phyloP scores from a whole-genome alignment of 495 filamentous ascomycete genomes.

The Rusavskia elegans region DNA sequence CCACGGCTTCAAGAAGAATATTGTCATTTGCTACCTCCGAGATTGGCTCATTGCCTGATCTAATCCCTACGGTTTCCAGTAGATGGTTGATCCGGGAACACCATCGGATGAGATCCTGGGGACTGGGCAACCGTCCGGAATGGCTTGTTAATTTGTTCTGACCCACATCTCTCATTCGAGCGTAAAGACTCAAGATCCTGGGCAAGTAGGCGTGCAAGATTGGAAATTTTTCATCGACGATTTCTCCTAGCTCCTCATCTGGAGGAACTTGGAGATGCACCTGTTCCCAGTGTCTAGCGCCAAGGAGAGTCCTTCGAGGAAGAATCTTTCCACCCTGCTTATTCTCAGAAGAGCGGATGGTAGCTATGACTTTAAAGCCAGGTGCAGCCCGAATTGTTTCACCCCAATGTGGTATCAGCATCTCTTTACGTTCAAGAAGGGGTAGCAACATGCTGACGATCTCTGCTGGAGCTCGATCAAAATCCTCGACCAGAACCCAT shows the following conservation, averaged over 20 bases:
- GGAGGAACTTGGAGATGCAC: constrained; percentile 51
- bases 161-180: constrained; percentile 25
- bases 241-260: constrained; percentile 55
- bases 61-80: constrained; percentile 40
- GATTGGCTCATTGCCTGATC: constrained; percentile 58
- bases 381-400: constrained; percentile 67
- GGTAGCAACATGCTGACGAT: constrained; percentile 83
- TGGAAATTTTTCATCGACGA: constrained; percentile 53
- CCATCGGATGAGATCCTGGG: constrained; percentile 81
- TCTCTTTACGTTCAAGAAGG: constrained; percentile 72
- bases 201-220: constrained; percentile 51
- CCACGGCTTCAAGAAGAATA: constrained; percentile 80
- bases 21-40: constrained; percentile 57
- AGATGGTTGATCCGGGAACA: constrained; percentile 55
- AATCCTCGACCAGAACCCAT: constrained; percentile 93
- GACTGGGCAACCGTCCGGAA: constrained; percentile 37
- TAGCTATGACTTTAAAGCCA: constrained; percentile 83
- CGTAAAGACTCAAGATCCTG: constrained; percentile 61
- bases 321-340: constrained; percentile 49
- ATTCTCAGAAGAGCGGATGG: constrained; percentile 63
- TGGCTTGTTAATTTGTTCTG: background rate
- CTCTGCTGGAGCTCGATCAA: constrained; percentile 90
- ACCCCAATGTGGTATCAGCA: constrained; percentile 72
- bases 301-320: constrained; percentile 45
- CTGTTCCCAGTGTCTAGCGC: constrained; percentile 65